These are phyloP conservation scores for Berkeleyomyces basicola DNA, from an alignment of 2,329 filamentous ascomycete species.

Conservation along the genomic window DNA sequence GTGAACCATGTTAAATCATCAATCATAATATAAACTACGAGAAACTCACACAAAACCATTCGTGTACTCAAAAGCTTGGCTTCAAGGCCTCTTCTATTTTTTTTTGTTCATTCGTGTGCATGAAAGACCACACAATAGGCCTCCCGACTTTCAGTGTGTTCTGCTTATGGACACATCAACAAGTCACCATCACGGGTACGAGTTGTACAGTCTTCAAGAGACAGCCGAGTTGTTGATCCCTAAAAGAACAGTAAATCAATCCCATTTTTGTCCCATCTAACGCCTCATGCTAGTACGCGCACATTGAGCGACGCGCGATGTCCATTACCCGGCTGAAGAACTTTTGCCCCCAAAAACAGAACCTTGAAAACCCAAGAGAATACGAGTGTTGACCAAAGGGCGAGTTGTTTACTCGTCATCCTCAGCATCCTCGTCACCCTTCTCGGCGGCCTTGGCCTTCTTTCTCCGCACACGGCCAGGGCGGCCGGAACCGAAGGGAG, in stretches of 20 bases:
- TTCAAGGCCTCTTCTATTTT: slow-evolving; percentile 4
- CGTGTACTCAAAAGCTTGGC: slow-evolving; percentile 2
- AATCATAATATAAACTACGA: not conserved
- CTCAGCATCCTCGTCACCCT: slow-evolving; percentile 61
- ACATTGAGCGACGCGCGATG: slow-evolving; percentile 8
- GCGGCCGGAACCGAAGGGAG: slow-evolving; percentile 92
- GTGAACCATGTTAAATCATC: not conserved
- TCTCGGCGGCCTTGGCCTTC: slow-evolving; percentile 95
- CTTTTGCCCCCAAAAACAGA: slow-evolving; percentile 6
- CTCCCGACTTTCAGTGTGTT: not conserved
- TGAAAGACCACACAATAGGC: not conserved
- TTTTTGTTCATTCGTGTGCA: slow-evolving; percentile 6
- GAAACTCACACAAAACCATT: not conserved
- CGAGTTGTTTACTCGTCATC: slow-evolving; percentile 57
- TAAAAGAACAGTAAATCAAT: slow-evolving; percentile 10
- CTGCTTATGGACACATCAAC: slow-evolving; percentile 1
- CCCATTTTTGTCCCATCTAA: slow-evolving; percentile 12
- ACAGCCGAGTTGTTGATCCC: slow-evolving; percentile 11
- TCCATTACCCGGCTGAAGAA: slow-evolving; percentile 4
- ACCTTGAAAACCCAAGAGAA: slow-evolving; percentile 6
- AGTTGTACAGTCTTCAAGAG: slow-evolving; percentile 2
- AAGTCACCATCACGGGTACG: slow-evolving; percentile 6
- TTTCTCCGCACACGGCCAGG: slow-evolving; percentile 97
- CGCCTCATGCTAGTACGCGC: slow-evolving; percentile 12
- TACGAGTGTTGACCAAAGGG: slow-evolving; percentile 9